Evolutionary conservation across 2,329 filamentous ascomycete species (phyloP), one percentile per base, ranked within the genome.

Genomic region (Macrophomina tecta): DNA sequence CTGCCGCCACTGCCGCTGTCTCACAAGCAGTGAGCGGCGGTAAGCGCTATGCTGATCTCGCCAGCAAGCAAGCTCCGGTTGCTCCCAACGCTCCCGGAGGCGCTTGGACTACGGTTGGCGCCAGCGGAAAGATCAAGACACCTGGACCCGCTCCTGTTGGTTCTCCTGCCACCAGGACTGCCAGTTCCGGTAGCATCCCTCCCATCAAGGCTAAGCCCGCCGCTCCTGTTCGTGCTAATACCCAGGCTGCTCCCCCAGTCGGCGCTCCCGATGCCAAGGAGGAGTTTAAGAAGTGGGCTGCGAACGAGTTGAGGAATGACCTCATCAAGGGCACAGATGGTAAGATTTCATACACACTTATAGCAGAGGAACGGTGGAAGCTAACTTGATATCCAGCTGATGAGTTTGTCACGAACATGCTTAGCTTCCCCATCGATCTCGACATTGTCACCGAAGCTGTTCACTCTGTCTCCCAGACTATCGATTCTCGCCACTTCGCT

Each of bases 81-180:
- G 69, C 74, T 23, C 74, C 79, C 76, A 68, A 46, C 30, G 78
- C 80, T 55, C 72, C 73, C 5, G 82, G 83, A 66, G 83, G 85
- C 66, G 93, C 93, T 1, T 99, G 95, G 95, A 94, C 94, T 11
- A 98, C 94, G 0, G 94, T 99, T 48, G 95, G 95, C 56, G 93
- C 94, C 40, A 90, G 94, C 71, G 95, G 95, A 14, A 99, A 97
- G 82, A 87, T 91, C 60, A 98, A 97, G 83, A 82, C 87, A 34
- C 91, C 92, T 5, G 86, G 85, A 3, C 86, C 84, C 0, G 85
- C 88, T 14, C 82, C 84, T 69, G 81, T 70, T 85, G 72, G 80
- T 23, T 79, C 82, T 63, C 76, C 83, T 30, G 77, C 79, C 4
- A 77, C 78, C 32, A 77, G 86, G 48, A 80, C 84, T n/a, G 77